A percentile compares a stretch with the other conserved stretches of the same genome.
Evolutionary conservation across 2,329 filamentous ascomycete species (phyloP).

Genomic region (Mycogone perniciosa): DNA sequence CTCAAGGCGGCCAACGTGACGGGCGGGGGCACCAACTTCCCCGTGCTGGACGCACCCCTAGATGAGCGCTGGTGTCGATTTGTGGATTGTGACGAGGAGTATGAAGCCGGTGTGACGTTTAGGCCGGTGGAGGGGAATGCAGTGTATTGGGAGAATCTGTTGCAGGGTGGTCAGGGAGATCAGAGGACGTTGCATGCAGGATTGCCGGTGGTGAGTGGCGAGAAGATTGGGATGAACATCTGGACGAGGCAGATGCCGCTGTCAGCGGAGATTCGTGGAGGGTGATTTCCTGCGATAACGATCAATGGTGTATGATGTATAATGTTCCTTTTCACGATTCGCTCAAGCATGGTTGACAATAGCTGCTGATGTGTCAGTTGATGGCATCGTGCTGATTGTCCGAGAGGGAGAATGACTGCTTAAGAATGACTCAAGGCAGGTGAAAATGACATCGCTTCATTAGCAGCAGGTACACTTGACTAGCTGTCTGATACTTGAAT

Average conservation of each 20-base stretch:
- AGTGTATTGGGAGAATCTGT: conserved; percentile 43
- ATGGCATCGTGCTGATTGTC: too few species aligned
- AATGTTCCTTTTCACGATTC: too few species aligned
- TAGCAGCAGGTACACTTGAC: too few species aligned
- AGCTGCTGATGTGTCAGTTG: too few species aligned
- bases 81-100: conserved; percentile 43
- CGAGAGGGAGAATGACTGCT: too few species aligned
- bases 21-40: conserved; percentile 45
- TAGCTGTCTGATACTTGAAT: too few species aligned
- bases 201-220: conserved; percentile 38
- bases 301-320: too few species aligned
- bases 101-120: conserved; percentile 42
- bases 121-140: conserved; percentile 41
- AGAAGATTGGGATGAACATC: conserved; percentile 47
- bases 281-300: background rate
- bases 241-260: conserved; percentile 41
- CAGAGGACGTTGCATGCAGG: conserved; percentile 41
- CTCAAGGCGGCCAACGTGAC: conserved; percentile 36
- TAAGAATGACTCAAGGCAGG: too few species aligned
- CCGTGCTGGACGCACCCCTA: conserved; percentile 32
- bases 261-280: conserved; percentile 18
- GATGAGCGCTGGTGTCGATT: conserved; percentile 37
- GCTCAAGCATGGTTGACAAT: too few species aligned
- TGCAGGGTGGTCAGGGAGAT: conserved; percentile 34
- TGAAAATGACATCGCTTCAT: too few species aligned